These are phyloP conservation scores for Leccinum fibrillosum DNA, from an alignment of 768 basidiomycete genomes.

Conservation along the genomic window DNA sequence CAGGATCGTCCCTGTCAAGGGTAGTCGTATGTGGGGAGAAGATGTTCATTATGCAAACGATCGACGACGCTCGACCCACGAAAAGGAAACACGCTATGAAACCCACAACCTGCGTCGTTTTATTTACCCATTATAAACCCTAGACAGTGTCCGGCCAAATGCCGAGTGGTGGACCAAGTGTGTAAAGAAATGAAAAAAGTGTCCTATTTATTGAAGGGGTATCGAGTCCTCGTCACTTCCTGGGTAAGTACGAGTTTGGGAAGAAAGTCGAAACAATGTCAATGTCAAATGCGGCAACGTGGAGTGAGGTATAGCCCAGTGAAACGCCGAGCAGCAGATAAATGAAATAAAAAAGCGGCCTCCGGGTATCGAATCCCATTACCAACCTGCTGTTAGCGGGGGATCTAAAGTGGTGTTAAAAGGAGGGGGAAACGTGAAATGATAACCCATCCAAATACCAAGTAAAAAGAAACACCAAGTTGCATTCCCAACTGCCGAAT, in stretches of 20 bases:
- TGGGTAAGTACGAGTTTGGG: too few species aligned
- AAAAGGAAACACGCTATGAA: not conserved
- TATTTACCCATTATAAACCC: too few species aligned
- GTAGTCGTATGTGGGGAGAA: not conserved
- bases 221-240: not conserved
- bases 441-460: conserved; percentile 45
- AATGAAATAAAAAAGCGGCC: not conserved
- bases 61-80: not conserved
- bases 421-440: conserved; percentile 18
- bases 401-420: not conserved
- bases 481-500: too few species aligned
- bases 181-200: not conserved
- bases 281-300: too few species aligned
- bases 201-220: not conserved
- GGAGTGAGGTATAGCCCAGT: conserved; percentile 39
- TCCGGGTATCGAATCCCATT: not conserved
- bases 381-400: not conserved
- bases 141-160: too few species aligned
- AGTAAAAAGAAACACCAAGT: not conserved
- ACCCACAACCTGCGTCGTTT: too few species aligned
- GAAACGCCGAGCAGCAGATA: not conserved
- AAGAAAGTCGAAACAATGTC: too few species aligned
- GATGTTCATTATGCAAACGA: not conserved
- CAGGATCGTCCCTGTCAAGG: too few species aligned
- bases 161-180: not conserved